Evolutionary conservation across 1,284 basidiomycete genomes (phyloP).

Genomic region (Cystobasidium slooffiae): DNA sequence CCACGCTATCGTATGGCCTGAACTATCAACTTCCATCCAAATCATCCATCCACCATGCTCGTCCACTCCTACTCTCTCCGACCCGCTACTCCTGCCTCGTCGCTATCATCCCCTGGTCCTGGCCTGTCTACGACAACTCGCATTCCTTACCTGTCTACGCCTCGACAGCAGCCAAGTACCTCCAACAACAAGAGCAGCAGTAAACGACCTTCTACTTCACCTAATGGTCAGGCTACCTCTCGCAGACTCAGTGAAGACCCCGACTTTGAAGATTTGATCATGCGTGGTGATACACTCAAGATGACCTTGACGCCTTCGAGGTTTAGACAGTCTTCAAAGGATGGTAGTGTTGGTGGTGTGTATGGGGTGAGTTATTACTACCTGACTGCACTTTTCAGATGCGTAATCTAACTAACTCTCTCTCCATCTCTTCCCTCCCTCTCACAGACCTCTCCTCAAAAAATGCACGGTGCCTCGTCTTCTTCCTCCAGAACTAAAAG

Average conservation of each 20-base stretch:
- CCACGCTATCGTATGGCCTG: neutral
- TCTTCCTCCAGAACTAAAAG: neutral
- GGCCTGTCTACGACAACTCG: neutral
- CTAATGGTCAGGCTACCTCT: neutral
- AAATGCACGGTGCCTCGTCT: slow-evolving; percentile 13
- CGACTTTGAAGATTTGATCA: slow-evolving; percentile 30
- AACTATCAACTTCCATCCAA: neutral
- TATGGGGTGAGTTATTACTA: neutral
- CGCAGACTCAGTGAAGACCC: slow-evolving; percentile 20
- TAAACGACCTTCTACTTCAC: neutral
- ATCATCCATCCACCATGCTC: neutral
- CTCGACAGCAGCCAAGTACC: slow-evolving; percentile 1
- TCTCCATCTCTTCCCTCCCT: neutral
- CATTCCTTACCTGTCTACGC: slow-evolving; percentile 6
- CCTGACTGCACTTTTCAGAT: neutral
- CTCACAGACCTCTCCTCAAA: slow-evolving; percentile 1
- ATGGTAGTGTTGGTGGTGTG: slow-evolving; percentile 1
- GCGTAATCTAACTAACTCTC: neutral
- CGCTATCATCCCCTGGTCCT: neutral
- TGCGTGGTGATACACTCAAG: slow-evolving; percentile 15
- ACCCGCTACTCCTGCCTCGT: neutral
- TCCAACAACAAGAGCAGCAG: neutral
- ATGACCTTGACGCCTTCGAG: slow-evolving; percentile 32
- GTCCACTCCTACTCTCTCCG: neutral
- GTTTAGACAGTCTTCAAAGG: slow-evolving; percentile 17